Percentiles rank a stretch among this genome's conserved stretches.
phyloP scores from a whole-genome alignment of 805 yeast genomes.

The Lipomyces mesembrius region DNA sequence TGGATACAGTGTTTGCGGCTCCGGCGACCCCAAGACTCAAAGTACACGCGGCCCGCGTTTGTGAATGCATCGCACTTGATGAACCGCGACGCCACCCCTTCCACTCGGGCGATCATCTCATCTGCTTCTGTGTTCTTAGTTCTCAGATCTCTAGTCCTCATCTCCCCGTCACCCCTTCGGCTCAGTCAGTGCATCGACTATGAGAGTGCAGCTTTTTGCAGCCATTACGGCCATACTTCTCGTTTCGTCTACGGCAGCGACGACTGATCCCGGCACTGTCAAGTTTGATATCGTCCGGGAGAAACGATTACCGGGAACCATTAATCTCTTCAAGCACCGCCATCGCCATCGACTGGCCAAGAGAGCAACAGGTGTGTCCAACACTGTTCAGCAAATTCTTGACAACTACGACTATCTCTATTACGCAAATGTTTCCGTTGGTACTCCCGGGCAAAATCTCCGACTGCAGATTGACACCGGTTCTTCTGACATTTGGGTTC shows the following conservation, averaged over 20 bases:
- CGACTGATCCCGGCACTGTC: constrained; percentile 18
- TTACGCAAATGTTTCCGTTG: constrained; percentile 50
- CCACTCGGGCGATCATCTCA: neutral
- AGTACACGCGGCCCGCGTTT: neutral
- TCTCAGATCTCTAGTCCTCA: neutral
- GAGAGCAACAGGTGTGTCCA: constrained; percentile 10
- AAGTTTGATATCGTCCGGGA: constrained; percentile 29
- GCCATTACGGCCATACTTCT: constrained; percentile 11
- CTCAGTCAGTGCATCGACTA: neutral
- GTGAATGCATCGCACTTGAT: neutral
- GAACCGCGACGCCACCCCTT: neutral
- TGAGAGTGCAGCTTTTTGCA: neutral
- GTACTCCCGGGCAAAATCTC: constrained; percentile 60
- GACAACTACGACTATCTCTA: constrained; percentile 40
- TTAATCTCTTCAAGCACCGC: constrained; percentile 21
- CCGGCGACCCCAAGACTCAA: neutral
- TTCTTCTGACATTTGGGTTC: constrained; percentile 73
- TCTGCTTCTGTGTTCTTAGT: neutral
- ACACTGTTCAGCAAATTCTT: constrained; percentile 27
- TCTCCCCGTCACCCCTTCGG: neutral
- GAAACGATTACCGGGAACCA: constrained; percentile 10
- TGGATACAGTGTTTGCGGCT: too few relatives aligned
- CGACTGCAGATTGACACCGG: constrained; percentile 73
- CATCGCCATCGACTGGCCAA: constrained; percentile 12
- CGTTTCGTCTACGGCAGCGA: constrained; percentile 13